These are phyloP conservation scores for Phialophora expanda DNA, from an alignment of 2,329 filamentous ascomycete species.

Conservation along the genomic window DNA sequence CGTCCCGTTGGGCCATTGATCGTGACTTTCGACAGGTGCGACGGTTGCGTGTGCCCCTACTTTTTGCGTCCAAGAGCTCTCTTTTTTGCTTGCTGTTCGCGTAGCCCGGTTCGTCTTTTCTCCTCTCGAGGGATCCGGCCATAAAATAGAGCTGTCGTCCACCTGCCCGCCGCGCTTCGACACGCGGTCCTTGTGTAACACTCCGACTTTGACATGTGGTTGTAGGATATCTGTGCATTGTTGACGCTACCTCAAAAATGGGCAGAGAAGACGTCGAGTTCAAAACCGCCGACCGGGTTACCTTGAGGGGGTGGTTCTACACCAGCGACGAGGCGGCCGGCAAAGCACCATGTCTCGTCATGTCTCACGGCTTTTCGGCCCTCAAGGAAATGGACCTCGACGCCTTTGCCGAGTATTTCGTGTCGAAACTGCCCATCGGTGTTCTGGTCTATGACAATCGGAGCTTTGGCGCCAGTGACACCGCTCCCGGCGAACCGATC, in stretches of 20 bases:
- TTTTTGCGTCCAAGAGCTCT: too few species aligned
- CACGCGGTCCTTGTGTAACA: slow-evolving; percentile 14
- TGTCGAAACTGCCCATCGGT: slow-evolving; percentile 30
- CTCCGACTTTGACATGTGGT: slow-evolving; percentile 14
- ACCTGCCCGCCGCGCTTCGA: slow-evolving; percentile 14
- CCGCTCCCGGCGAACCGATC: slow-evolving; percentile 44
- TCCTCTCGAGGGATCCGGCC: slow-evolving; percentile 15
- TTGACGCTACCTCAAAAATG: slow-evolving; percentile 21
- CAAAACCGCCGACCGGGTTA: slow-evolving; percentile 38
- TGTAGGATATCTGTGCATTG: slow-evolving; percentile 6
- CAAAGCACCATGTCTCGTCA: slow-evolving; percentile 37
- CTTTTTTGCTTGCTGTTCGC: not conserved
- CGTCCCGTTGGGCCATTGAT: slow-evolving; percentile 12
- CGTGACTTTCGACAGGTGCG: slow-evolving; percentile 10
- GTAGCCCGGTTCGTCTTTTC: slow-evolving; percentile 9
- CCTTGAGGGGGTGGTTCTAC: slow-evolving; percentile 39
- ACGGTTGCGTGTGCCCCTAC: not conserved
- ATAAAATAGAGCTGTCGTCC: slow-evolving; percentile 17
- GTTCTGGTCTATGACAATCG: slow-evolving; percentile 46
- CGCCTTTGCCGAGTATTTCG: slow-evolving; percentile 37
- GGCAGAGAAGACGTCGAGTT: slow-evolving; percentile 38
- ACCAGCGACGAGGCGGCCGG: slow-evolving; percentile 22
- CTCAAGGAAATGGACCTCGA: slow-evolving; percentile 40
- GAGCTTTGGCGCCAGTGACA: slow-evolving; percentile 43
- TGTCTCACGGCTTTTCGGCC: slow-evolving; percentile 39